These are phyloP conservation scores for Diaporthe vexans DNA, from an alignment of 2,329 filamentous ascomycete genomes.

Conservation along the genomic window DNA sequence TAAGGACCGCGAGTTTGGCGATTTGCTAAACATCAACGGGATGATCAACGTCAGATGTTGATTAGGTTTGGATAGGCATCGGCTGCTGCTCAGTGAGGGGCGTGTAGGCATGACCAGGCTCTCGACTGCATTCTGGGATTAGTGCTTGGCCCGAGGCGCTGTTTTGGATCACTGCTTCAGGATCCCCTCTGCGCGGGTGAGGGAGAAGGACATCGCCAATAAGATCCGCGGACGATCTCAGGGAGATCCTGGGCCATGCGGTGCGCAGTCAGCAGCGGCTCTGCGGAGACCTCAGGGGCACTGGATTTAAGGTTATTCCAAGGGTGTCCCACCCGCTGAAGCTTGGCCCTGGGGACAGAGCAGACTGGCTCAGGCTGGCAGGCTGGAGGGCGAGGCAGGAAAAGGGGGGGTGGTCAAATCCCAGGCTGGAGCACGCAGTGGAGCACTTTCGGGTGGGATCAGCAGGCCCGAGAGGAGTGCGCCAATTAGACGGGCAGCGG, in stretches of 20 bases:
- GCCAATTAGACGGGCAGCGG: constrained; percentile 15
- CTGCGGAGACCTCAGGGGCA: constrained; percentile 13
- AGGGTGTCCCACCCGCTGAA: constrained; percentile 13
- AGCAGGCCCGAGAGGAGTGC: constrained; percentile 1
- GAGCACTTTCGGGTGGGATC: constrained; percentile 21
- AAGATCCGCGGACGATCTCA: constrained; percentile 20
- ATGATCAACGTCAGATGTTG: constrained; percentile 30
- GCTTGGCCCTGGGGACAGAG: constrained; percentile 7
- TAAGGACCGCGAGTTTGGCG: constrained; percentile 20
- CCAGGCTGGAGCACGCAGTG: constrained; percentile 9
- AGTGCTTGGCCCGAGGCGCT: constrained; percentile 21
- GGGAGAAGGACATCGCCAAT: not conserved
- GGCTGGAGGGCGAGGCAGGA: too few relatives aligned
- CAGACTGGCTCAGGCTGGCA: not conserved
- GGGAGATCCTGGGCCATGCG: not conserved
- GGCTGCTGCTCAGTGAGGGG: not conserved
- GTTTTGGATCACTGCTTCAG: constrained; percentile 28
- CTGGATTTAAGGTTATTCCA: constrained; percentile 29
- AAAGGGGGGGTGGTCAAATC: too few relatives aligned
- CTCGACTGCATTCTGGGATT: constrained; percentile 9
- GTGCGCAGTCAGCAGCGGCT: constrained; percentile 3
- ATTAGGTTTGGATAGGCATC: constrained; percentile 4
- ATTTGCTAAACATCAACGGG: constrained; percentile 29
- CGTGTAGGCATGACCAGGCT: not conserved
- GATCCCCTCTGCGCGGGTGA: constrained; percentile 15